These are phyloP conservation scores for Suillus sp. DNA, from an alignment of 768 basidiomycete species.

Conservation along the genomic window DNA sequence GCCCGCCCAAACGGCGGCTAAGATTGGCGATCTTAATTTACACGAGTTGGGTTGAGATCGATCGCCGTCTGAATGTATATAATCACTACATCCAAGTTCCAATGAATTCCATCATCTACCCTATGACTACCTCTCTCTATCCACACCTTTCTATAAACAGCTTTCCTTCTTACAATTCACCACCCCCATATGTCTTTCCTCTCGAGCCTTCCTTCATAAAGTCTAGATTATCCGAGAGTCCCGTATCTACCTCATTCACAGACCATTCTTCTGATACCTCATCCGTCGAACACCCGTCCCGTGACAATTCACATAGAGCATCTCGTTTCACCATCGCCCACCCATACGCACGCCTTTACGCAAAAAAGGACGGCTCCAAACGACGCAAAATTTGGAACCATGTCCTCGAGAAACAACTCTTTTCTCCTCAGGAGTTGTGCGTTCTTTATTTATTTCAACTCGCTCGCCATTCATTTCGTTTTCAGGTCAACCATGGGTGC, in stretches of 20 bases:
- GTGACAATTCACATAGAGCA: constrained; percentile 20
- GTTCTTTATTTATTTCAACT: constrained; percentile 23
- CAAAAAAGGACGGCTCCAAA: constrained; percentile 64
- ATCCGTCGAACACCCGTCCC: constrained; percentile 20
- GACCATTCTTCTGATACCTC: constrained; percentile 5
- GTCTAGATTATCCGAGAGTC: constrained; percentile 12
- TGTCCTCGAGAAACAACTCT: constrained; percentile 71
- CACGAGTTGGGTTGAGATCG: not conserved
- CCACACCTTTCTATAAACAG: not conserved
- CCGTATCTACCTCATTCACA: not conserved
- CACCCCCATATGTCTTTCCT: constrained; percentile 17
- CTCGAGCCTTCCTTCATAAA: constrained; percentile 14
- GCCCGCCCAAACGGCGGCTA: not conserved
- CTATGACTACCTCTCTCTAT: too few species aligned
- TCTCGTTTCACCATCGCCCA: constrained; percentile 48
- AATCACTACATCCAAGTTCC: too few species aligned
- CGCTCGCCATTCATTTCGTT: not conserved
- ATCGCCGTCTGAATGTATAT: not conserved
- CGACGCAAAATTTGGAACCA: constrained; percentile 80
- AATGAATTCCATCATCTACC: too few species aligned
- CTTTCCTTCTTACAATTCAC: not conserved
- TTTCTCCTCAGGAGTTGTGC: constrained; percentile 67
- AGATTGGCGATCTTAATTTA: constrained; percentile 9
- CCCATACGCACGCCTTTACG: constrained; percentile 70
- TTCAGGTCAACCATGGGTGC: constrained; percentile 65